Evolutionary conservation across 768 basidiomycete genomes (phyloP), one percentile per base, ranked within the genome.

Genomic region (Crassisporium funariophilum): DNA sequence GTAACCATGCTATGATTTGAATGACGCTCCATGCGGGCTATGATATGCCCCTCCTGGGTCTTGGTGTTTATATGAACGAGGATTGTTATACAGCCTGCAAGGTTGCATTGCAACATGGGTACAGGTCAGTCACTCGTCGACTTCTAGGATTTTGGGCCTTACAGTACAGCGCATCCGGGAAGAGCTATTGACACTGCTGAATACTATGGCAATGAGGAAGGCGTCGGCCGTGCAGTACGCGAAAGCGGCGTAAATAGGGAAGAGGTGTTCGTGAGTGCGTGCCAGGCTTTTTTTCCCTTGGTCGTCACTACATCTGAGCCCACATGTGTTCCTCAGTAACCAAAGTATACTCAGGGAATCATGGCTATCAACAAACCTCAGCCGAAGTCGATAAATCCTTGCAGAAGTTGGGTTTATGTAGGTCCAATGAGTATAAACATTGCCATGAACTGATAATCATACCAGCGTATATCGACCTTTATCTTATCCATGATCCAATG

Each of bases 401-500:
- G n/a, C n/a, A n/a, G n/a, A n/a, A n/a, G n/a, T n/a, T n/a, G n/a
- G n/a, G n/a, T n/a, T n/a, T n/a, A n/a, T n/a, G n/a, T n/a, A n/a
- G n/a, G n/a, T n/a, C n/a, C n/a, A n/a, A n/a, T n/a, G n/a, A n/a
- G n/a, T n/a, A n/a, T n/a, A n/a, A n/a, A n/a, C n/a, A n/a, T n/a
- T n/a, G n/a, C n/a, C n/a, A n/a, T n/a, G n/a, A n/a, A n/a, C n/a
- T n/a, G n/a, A n/a, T n/a, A n/a, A n/a, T n/a, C n/a, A n/a, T n/a
- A n/a, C n/a, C 31, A 68, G 70, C 64, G 37, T 70, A 72, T 42
- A 58, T 64, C 25, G 89, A 91, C 64, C 72, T 91, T 19, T 90
- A 82, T 64, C 73, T 91, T 25, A 84, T 91, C 17, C 88, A 91
- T 50, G 83, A 84, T 51, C 81, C 89, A 0, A 62, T 73, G 1